Base-by-base conservation (phyloP, 768 basidiomycete genomes). In the Boletales sp. region DNA sequence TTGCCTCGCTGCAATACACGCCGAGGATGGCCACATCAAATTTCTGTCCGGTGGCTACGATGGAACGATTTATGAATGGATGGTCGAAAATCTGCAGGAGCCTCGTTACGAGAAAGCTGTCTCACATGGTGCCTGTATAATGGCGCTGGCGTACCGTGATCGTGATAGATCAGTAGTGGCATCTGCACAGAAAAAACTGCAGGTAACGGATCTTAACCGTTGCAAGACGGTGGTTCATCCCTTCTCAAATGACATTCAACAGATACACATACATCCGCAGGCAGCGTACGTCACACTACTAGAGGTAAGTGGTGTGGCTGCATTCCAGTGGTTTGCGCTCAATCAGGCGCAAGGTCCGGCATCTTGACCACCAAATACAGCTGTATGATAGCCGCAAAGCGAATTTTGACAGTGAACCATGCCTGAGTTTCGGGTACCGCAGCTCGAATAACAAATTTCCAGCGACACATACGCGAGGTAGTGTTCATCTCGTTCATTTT, bases 21-120 rank as follows among this genome's bases (percentile, higher is more conserved):
- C 60, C 38, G 48, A 63, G 42, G 51, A 47, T 51, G 63, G 59
- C 54, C 56, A 60, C 50, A 50, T 67, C 58, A 64, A 59, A 57
- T 80, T 81, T 62, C 68, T 79, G 49, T 73, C 77, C 33, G 78
- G 77, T 46, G 77, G 75, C 28, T 67, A 73, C 56, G 76, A 80
- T 63, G 73, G 74, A 59, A 60, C 58, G 40, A 62, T 77, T 36
- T 65, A 70, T 53, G 56, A 73, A 44, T 78, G 78, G 75, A 67
- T 60, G 40, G 55, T 65, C 44, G 51, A 55, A 54, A 56, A 32
- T 14, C 51, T 59, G 48, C 46, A 53, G 48, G 50, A 60, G 37
- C 56, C 66, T 49, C 56, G 46, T 50, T 69, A 63, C 31, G 46
- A 48, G 40, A 61, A 59, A 42, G 58, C 74, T 39, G 64, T 57